Evolutionary conservation across 2,329 filamentous ascomycete genomes (phyloP).

Genomic region (Xylariales sp.): DNA sequence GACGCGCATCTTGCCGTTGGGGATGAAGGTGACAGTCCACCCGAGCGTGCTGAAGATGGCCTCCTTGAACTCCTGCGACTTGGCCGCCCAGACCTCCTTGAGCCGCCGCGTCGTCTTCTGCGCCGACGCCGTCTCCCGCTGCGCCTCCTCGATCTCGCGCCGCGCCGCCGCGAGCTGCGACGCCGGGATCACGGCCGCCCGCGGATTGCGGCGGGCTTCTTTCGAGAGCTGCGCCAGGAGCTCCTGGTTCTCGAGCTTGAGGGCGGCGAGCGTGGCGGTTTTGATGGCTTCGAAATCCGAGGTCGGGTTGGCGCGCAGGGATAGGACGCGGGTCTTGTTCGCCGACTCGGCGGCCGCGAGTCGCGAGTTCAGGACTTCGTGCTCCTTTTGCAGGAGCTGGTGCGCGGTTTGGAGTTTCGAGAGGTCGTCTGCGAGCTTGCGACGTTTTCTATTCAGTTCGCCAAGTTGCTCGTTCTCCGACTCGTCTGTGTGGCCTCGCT

Average conservation of each 20-base stretch:
- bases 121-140: slow-evolving; percentile 74
- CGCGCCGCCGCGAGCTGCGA: slow-evolving; percentile 80
- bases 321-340: slow-evolving; percentile 83
- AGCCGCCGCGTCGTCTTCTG: slow-evolving; percentile 88
- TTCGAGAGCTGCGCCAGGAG: slow-evolving; percentile 78
- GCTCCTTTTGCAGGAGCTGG: slow-evolving; percentile 74
- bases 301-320: slow-evolving; percentile 92
- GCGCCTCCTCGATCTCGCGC: slow-evolving; percentile 78
- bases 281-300: slow-evolving; percentile 87
- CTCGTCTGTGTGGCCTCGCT: slow-evolving; percentile 71
- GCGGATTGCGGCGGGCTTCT: slow-evolving; percentile 54
- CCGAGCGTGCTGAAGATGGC: slow-evolving; percentile 91
- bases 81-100: slow-evolving; percentile 91
- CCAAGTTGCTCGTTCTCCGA: slow-evolving; percentile 78
- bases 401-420: slow-evolving; percentile 78
- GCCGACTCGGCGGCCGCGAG: slow-evolving; percentile 73
- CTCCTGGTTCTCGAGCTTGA: slow-evolving; percentile 86
- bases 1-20: slow-evolving; percentile 95
- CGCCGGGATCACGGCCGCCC: slow-evolving; percentile 75
- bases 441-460: slow-evolving; percentile 86
- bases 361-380: slow-evolving; percentile 78
- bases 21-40: slow-evolving; percentile 95
- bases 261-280: slow-evolving; percentile 77
- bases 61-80: slow-evolving; percentile 94
- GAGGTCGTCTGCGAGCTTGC: slow-evolving; percentile 61